A percentile compares a stretch with the other conserved stretches of the same genome.
phyloP scores from a whole-genome alignment of 768 basidiomycete species.

The Kwoniella europaea region DNA sequence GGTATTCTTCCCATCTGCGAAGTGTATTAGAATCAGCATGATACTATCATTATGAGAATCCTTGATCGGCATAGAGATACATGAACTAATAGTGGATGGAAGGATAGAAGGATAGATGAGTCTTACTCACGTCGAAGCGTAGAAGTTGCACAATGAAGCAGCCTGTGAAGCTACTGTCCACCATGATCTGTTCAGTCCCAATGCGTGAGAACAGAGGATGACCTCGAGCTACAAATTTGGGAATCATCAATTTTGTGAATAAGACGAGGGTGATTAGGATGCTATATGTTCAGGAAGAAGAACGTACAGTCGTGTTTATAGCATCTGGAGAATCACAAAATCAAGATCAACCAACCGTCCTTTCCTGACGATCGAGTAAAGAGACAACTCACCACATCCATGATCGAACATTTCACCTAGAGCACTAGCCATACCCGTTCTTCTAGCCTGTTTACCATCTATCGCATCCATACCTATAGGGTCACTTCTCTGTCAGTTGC shows the following conservation, averaged over 20 bases:
- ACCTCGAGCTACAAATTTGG: conserved; percentile 73
- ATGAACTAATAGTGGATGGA: background rate
- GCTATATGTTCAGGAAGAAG: background rate
- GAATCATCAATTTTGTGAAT: background rate
- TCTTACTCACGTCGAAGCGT: conserved; percentile 67
- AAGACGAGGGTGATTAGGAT: too few species aligned
- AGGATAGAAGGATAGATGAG: background rate
- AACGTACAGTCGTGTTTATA: conserved; percentile 82
- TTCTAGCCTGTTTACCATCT: conserved; percentile 82
- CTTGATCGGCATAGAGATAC: too few species aligned
- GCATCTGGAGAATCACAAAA: conserved; percentile 64
- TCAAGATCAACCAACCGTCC: background rate
- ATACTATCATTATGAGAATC: too few species aligned
- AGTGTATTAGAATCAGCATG: background rate
- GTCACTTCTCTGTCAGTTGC: too few species aligned
- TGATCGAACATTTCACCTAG: conserved; percentile 99
- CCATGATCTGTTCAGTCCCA: conserved; percentile 93
- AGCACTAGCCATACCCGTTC: conserved; percentile 97
- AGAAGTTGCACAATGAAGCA: conserved; percentile 76
- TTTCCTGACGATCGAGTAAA: background rate
- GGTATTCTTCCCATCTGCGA: conserved; percentile 64
- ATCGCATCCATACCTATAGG: conserved; percentile 36
- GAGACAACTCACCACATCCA: conserved; percentile 62
- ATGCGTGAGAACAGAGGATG: conserved; percentile 77
- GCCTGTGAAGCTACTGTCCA: conserved; percentile 92